Evolutionary conservation across 169 alveolate genomes (phyloP), one percentile per base, ranked within the genome.

Genomic region (Babesia ovis): DNA sequence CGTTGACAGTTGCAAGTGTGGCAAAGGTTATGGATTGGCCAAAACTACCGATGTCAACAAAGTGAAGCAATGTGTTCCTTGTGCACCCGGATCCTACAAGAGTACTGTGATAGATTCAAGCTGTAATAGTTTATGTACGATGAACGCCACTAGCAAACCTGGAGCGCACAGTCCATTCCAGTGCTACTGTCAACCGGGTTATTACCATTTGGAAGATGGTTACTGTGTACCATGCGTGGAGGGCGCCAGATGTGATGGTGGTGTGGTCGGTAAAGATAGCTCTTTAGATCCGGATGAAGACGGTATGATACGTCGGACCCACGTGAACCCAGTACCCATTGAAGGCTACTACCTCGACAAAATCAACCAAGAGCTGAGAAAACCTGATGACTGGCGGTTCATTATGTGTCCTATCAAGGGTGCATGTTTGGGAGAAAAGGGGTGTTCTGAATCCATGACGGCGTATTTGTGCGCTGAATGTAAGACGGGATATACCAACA

Each of bases 191-290:
- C 83, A 80, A 72, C 75, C 37, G 37, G 92, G 92, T n/a, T 85
- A 77, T 57, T 91, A 77, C 71, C 79, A 87, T 45, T 76, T 75
- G 22, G 91, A 88, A 20, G 91, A 84, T 8, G 91, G 83, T n/a
- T 81, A 71, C 5, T 91, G 95, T 55, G 86, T 80, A 59, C 84
- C 83, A 16, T 91, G 95, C 41, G 85, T 90, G 46, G 93, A 73
- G 42, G 95, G 95, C 4, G 92, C 95, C 22, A 72, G 50, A 4
- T 91, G 95, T 58, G 86, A 68, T 18, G 95, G 95, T 3, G 95
- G 94, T 0, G 56, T 91, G 57, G 27, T 68, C 20, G 23, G 56
- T 27, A 50, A 43, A 27, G 55, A 42, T 20, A 91, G 60, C 53
- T 67, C 58, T 43, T 25, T 39, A 5, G 42, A 48, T 48, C 20